A percentile compares a stretch with the other conserved stretches of the same genome.
phyloP scores from a whole-genome alignment of 768 basidiomycete genomes.

The Tephrocybe sp. region DNA sequence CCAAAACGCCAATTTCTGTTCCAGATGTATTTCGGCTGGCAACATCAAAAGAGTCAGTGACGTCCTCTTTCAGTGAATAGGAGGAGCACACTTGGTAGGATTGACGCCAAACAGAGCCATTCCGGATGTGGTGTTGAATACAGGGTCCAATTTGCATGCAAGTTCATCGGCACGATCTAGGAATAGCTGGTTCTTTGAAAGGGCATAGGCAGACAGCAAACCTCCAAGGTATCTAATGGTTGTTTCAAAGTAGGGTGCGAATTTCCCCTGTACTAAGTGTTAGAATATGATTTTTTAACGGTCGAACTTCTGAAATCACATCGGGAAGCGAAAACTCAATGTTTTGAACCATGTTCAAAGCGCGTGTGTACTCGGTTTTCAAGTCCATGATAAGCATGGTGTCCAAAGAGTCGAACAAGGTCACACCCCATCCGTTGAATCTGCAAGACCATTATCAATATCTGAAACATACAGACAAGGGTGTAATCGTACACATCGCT shows the following conservation, averaged over 20 bases:
- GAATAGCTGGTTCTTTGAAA: conserved; percentile 62
- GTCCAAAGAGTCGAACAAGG: conserved; percentile 80
- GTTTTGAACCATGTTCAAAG: conserved; percentile 51
- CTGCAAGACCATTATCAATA: conserved; percentile 30
- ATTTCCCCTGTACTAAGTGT: conserved; percentile 22
- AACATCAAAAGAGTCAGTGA: background rate
- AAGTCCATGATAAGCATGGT: conserved; percentile 84
- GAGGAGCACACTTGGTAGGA: conserved; percentile 48
- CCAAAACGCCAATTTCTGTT: conserved; percentile 46
- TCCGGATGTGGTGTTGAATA: conserved; percentile 69
- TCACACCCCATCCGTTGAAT: conserved; percentile 81
- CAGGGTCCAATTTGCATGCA: conserved; percentile 66
- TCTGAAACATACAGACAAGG: background rate
- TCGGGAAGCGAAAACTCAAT: conserved; percentile 48
- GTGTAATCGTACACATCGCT: conserved; percentile 48
- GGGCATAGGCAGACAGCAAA: conserved; percentile 77
- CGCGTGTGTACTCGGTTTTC: conserved; percentile 65
- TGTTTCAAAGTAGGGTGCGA: conserved; percentile 75
- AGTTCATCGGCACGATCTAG: conserved; percentile 78
- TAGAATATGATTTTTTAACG: background rate
- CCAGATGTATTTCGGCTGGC: conserved; percentile 32
- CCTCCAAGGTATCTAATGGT: conserved; percentile 91
- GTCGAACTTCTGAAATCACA: conserved; percentile 27
- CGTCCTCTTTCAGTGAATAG: background rate
- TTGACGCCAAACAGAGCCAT: conserved; percentile 74